These are phyloP conservation scores for Aspergillus campestris DNA, from an alignment of 495 filamentous ascomycete species.

Conservation along the genomic window DNA sequence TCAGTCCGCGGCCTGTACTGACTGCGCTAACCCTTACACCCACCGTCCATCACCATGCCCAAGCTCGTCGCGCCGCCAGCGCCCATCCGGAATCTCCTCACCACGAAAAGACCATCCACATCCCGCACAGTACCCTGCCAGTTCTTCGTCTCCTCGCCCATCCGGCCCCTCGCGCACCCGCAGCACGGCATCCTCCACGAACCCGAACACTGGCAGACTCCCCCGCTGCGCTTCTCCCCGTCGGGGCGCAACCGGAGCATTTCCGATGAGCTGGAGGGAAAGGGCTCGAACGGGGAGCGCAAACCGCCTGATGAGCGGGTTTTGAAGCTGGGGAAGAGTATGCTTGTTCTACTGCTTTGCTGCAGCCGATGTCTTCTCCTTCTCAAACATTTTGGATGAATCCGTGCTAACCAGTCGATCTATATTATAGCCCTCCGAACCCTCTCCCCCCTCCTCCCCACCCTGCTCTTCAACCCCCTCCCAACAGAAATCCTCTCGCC, in stretches of 20 bases:
- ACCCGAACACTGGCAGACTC: constrained; percentile 19
- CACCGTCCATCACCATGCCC: constrained; percentile 24
- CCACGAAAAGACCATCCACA: background rate
- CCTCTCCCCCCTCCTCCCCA: constrained; percentile 80
- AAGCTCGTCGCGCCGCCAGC: constrained; percentile 18
- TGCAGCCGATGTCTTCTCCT: background rate
- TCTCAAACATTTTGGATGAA: background rate
- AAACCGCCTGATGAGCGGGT: constrained; percentile 66
- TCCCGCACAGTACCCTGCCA: constrained; percentile 6
- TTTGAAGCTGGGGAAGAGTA: constrained; percentile 85
- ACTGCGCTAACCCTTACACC: background rate
- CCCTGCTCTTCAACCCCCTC: constrained; percentile 70
- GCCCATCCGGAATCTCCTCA: background rate
- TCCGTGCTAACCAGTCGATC: background rate
- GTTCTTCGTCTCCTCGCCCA: constrained; percentile 20
- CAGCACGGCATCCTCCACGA: constrained; percentile 26
- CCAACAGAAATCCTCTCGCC: constrained; percentile 84
- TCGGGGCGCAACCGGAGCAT: constrained; percentile 6
- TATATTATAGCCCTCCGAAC: constrained; percentile 60
- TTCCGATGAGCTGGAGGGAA: constrained; percentile 9
- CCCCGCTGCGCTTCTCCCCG: constrained; percentile 17
- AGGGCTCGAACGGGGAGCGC: constrained; percentile 21
- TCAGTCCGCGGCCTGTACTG: no score
- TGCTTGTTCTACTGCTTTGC: constrained; percentile 12
- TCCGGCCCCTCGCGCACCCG: constrained; percentile 20